These are phyloP conservation scores for Alternaria burnsii DNA, from an alignment of 2,329 filamentous ascomycete genomes.

Conservation along the genomic window DNA sequence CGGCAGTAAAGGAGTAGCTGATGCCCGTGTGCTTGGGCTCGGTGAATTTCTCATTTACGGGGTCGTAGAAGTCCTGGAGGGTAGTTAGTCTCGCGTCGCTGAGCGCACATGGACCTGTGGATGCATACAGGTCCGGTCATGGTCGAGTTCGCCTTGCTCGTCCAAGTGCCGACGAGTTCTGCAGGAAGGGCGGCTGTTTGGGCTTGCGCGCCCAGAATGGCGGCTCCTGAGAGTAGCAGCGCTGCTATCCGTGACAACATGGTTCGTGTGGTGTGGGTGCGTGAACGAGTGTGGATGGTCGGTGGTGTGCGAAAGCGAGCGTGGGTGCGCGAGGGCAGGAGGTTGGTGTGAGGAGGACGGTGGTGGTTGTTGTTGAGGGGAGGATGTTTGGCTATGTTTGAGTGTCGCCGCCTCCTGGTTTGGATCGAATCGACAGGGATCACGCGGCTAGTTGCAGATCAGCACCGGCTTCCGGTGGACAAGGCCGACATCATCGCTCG, in stretches of 20 bases:
- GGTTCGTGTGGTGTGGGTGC: slow-evolving; percentile 1
- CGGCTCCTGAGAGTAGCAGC: slow-evolving; percentile 47
- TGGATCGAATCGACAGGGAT: slow-evolving; percentile 31
- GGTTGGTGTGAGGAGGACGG: slow-evolving; percentile 3
- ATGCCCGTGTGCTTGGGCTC: slow-evolving; percentile 73
- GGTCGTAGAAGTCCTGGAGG: slow-evolving; percentile 72
- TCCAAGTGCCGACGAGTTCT: slow-evolving; percentile 74
- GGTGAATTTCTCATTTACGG: slow-evolving; percentile 69
- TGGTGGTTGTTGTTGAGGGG: slow-evolving; percentile 21
- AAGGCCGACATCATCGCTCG: slow-evolving; percentile 26
- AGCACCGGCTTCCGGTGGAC: slow-evolving; percentile 24
- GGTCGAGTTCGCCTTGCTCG: slow-evolving; percentile 73
- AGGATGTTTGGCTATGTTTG: slow-evolving; percentile 18
- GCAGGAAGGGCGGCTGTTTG: slow-evolving; percentile 36
- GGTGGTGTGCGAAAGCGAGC: slow-evolving; percentile 21
- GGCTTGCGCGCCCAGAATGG: slow-evolving; percentile 47
- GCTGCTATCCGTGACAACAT: slow-evolving; percentile 42
- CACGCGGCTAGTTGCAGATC: slow-evolving; percentile 42
- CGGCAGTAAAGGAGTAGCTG: slow-evolving; percentile 75
- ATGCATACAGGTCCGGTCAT: slow-evolving; percentile 70
- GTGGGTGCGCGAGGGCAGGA: slow-evolving; percentile 16
- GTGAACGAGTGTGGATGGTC: slow-evolving; percentile 21
- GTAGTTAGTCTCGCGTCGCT: slow-evolving; percentile 21
- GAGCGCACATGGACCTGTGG: slow-evolving; percentile 13
- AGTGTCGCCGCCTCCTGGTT: slow-evolving; percentile 23